phyloP scores from a whole-genome alignment of 441 rosid genomes.

The Geranium incanum region DNA sequence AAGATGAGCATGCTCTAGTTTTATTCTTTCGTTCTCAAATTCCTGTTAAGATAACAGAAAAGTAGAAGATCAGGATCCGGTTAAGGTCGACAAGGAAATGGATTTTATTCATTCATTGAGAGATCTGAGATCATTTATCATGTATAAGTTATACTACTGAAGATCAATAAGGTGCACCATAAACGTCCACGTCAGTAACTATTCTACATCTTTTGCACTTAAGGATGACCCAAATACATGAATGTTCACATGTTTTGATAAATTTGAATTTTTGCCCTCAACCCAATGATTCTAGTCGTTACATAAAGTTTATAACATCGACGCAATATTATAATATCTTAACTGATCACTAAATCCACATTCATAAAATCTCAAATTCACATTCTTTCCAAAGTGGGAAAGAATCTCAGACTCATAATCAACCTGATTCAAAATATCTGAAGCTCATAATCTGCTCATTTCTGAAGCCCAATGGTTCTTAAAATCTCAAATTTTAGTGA shows the following conservation, averaged over 20 bases:
- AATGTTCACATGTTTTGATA: neutral
- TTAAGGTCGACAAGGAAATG: neutral
- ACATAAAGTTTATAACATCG: neutral
- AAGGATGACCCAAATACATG: too few relatives aligned
- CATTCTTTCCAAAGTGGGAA: too few relatives aligned
- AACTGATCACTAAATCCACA: too few relatives aligned
- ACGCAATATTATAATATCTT: neutral
- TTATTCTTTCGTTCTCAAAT: slow-evolving; percentile 70
- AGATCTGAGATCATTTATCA: neutral
- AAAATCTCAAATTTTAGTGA: neutral
- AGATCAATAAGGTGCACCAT: neutral
- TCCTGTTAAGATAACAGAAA: slow-evolving; percentile 38
- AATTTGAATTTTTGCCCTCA: neutral
- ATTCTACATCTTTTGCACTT: neutral
- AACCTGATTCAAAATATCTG: neutral
- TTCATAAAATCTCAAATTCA: too few relatives aligned
- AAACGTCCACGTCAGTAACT: neutral
- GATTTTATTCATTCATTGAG: neutral
- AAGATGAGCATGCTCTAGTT: slow-evolving; percentile 62
- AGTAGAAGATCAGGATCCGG: neutral
- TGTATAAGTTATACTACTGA: neutral
- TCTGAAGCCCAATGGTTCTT: neutral
- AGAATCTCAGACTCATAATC: neutral
- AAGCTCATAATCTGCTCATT: neutral
- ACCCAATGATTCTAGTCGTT: neutral